Conservation (phyloP, 306 rosid species). For the Prinsepia uniflora region DNA sequence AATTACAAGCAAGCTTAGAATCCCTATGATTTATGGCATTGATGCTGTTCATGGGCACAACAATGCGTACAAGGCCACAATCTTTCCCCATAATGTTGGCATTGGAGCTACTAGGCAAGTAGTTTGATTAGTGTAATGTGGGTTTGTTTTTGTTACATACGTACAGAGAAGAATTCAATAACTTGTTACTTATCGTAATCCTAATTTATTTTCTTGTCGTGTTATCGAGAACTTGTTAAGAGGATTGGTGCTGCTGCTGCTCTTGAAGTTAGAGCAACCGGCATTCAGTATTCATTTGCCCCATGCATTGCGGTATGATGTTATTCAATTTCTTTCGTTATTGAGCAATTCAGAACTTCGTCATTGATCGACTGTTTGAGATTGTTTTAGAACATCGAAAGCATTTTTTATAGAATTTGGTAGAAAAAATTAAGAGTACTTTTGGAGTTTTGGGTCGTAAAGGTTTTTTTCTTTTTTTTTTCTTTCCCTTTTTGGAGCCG, state of each 20-base stretch:
- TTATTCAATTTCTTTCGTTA: not conserved
- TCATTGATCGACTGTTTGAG: too few species aligned
- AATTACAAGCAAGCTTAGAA: conserved; percentile 18
- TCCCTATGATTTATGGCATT: conserved; percentile 29
- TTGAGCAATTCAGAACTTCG: not conserved
- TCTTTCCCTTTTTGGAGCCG: too few species aligned
- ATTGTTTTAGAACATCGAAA: too few species aligned
- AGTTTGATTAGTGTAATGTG: too few species aligned
- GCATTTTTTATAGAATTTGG: too few species aligned
- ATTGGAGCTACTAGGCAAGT: conserved; percentile 26
- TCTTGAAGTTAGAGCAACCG: conserved; percentile 1
- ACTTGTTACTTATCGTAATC: not conserved
- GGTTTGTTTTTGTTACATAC: too few species aligned
- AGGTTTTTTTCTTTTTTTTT: too few species aligned
- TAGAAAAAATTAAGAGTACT: too few species aligned
- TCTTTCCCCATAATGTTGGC: conserved; percentile 25
- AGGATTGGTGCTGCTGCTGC: conserved; percentile 16
- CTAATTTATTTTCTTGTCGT: not conserved
- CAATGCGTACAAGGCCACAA: conserved; percentile 22
- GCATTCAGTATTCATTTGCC: conserved; percentile 24
- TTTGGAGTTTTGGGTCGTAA: too few species aligned
- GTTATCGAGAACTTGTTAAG: not conserved
- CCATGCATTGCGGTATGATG: conserved; percentile 22
- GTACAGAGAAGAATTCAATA: not conserved
- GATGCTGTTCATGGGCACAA: conserved; percentile 32